These are phyloP conservation scores for Fomitopsis pinicola DNA, from an alignment of 1,284 basidiomycete species.

Conservation along the genomic window DNA sequence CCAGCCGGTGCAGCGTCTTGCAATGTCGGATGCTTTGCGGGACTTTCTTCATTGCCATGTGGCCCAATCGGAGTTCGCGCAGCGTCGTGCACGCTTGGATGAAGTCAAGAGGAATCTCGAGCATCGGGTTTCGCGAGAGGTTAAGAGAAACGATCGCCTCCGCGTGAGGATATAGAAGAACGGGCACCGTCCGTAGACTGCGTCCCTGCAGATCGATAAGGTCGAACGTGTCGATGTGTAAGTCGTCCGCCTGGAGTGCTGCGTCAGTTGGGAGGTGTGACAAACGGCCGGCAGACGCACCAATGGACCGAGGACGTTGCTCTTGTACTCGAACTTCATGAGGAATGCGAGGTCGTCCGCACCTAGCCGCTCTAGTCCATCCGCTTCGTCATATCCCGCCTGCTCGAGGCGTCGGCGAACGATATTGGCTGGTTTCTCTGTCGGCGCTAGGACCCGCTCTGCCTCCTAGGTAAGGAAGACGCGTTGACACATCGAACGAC, in stretches of 20 bases:
- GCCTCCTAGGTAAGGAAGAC: conserved; percentile 8
- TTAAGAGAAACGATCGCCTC: conserved; percentile 86
- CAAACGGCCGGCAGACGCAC: conserved; percentile 36
- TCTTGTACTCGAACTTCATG: conserved; percentile 86
- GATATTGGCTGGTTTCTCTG: conserved; percentile 85
- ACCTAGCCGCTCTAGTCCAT: conserved; percentile 79
- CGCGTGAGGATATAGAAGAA: conserved; percentile 85
- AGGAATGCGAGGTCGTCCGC: conserved; percentile 84
- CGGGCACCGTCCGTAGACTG: conserved; percentile 87
- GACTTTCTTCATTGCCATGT: conserved; percentile 94
- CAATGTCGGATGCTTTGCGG: conserved; percentile 83
- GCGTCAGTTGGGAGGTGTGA: neutral
- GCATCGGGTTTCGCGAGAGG: conserved; percentile 92
- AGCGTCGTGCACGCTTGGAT: conserved; percentile 86
- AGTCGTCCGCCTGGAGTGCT: conserved; percentile 58
- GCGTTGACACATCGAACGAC: neutral
- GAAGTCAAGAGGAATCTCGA: conserved; percentile 96
- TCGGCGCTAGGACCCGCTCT: conserved; percentile 81
- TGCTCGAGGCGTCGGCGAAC: conserved; percentile 84
- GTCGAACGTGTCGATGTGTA: conserved; percentile 73
- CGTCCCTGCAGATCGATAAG: conserved; percentile 83
- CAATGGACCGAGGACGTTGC: conserved; percentile 59
- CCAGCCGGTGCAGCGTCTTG: conserved; percentile 75
- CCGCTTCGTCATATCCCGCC: conserved; percentile 85
- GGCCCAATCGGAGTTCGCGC: conserved; percentile 84